phyloP scores from a whole-genome alignment of 306 rosid species.

The Macrotyloma uniflorum region DNA sequence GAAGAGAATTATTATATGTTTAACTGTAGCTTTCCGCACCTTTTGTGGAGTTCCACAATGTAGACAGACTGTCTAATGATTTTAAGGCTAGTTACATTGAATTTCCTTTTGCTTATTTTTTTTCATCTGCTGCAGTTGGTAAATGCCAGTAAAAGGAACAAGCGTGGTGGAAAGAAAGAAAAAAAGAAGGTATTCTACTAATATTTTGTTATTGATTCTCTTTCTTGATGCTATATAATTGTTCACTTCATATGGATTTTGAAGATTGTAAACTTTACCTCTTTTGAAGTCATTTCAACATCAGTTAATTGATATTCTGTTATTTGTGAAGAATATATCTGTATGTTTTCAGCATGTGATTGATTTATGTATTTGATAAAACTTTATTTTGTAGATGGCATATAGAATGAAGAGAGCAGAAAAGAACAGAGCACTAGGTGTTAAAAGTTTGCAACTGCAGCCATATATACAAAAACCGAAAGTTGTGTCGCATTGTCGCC shows the following conservation, averaged over 20 bases:
- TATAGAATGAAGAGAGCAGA: conserved; percentile 66
- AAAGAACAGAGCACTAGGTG: conserved; percentile 74
- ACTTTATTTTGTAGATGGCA: conserved; percentile 47
- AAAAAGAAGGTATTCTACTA: conserved; percentile 62
- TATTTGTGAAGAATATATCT: conserved; percentile 16
- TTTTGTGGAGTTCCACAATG: background rate
- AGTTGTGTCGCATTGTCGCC: conserved; percentile 63
- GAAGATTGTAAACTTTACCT: conserved; percentile 4
- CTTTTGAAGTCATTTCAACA: conserved; percentile 8
- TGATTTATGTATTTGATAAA: conserved; percentile 29
- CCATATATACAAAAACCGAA: conserved; percentile 59
- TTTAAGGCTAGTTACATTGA: conserved; percentile 9
- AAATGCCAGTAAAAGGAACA: conserved; percentile 44
- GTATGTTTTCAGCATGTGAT: conserved; percentile 12
- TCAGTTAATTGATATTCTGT: conserved; percentile 20
- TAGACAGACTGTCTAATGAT: background rate
- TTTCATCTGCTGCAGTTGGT: conserved; percentile 48
- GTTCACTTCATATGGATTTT: background rate
- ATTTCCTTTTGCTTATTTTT: conserved; percentile 32
- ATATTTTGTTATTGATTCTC: conserved; percentile 13
- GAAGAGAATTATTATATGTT: background rate
- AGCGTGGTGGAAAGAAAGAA: conserved; percentile 61
- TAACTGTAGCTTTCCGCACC: conserved; percentile 10
- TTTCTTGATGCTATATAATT: conserved; percentile 21
- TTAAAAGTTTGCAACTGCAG: conserved; percentile 66